phyloP scores from a whole-genome alignment of 2,329 filamentous ascomycete genomes.

The Pyrenochaeta sp. region DNA sequence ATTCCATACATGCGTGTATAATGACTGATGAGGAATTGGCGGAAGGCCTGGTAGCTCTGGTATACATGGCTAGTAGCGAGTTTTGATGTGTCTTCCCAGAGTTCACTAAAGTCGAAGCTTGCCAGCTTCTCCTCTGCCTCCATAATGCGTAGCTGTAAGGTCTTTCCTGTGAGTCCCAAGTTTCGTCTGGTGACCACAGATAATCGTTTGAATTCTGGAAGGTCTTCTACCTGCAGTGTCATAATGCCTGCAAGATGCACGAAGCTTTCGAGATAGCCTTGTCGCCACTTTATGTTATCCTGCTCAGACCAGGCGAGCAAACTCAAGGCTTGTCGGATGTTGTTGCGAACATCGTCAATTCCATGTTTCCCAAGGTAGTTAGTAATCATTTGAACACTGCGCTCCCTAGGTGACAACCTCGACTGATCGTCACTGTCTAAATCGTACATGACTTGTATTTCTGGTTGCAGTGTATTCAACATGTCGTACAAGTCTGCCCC shows the following conservation, averaged over 20 bases:
- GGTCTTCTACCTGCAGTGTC: conserved; percentile 53
- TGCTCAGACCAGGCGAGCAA: conserved; percentile 73
- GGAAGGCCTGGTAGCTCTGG: conserved; percentile 67
- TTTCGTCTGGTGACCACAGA: conserved; percentile 70
- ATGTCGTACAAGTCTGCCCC: conserved; percentile 71
- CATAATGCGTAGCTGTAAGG: conserved; percentile 69
- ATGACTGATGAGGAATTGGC: conserved; percentile 67
- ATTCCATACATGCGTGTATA: conserved; percentile 65
- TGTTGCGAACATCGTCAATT: conserved; percentile 71
- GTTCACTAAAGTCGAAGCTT: conserved; percentile 67
- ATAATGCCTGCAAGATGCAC: conserved; percentile 72
- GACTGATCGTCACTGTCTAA: conserved; percentile 47
- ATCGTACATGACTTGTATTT: conserved; percentile 65
- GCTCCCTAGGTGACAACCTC: conserved; percentile 39
- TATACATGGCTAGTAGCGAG: conserved; percentile 55
- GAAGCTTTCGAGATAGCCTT: conserved; percentile 74
- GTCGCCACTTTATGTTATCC: conserved; percentile 69
- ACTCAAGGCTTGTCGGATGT: conserved; percentile 66
- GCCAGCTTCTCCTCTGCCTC: conserved; percentile 69
- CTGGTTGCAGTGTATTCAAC: conserved; percentile 67
- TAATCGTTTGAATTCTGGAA: conserved; percentile 66
- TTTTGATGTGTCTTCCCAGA: conserved; percentile 59
- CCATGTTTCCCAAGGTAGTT: conserved; percentile 67
- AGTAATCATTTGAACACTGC: conserved; percentile 67
- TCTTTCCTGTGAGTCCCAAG: conserved; percentile 68